Conservation (phyloP, 306 rosid genomes). For the Ochetophila trinervis region DNA sequence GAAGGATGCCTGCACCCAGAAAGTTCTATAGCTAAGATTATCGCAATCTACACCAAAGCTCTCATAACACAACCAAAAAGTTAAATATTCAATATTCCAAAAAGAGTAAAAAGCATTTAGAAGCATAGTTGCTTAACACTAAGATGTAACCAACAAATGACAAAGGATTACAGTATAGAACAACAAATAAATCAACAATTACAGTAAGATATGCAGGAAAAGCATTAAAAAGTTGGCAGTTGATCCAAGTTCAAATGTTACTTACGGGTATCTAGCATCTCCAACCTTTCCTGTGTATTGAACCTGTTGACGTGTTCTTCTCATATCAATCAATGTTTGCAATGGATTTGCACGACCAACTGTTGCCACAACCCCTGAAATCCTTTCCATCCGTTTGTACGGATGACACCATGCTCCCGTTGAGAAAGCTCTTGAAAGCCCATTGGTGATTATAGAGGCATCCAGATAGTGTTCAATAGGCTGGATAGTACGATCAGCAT, state of each 20-base stretch:
- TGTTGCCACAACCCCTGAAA: conserved; percentile 81
- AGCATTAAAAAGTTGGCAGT: background rate
- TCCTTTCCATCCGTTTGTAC: conserved; percentile 80
- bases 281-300: conserved; percentile 93
- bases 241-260: conserved; percentile 25
- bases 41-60: conserved; percentile 2
- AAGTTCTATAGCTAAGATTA: conserved; percentile 26
- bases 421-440: conserved; percentile 92
- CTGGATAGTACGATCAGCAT: conserved; percentile 61
- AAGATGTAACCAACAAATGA: conserved; percentile 10
- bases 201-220: conserved; percentile 1
- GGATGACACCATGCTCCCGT: conserved; percentile 99
- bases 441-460: conserved; percentile 88
- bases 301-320: conserved; percentile 95
- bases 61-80: background rate
- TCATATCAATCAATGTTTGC: conserved; percentile 81
- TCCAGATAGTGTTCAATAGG: conserved; percentile 82
- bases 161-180: background rate
- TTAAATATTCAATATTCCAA: background rate
- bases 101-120: background rate
- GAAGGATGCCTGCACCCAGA: conserved; percentile 89
- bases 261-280: conserved; percentile 99
- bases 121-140: background rate
- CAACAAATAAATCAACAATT: background rate
- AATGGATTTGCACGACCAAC: conserved; percentile 91